A percentile compares a stretch with the other conserved stretches of the same genome.
Evolutionary conservation across 495 filamentous ascomycete genomes (phyloP).

Genomic region (Penicillium tannophilum): DNA sequence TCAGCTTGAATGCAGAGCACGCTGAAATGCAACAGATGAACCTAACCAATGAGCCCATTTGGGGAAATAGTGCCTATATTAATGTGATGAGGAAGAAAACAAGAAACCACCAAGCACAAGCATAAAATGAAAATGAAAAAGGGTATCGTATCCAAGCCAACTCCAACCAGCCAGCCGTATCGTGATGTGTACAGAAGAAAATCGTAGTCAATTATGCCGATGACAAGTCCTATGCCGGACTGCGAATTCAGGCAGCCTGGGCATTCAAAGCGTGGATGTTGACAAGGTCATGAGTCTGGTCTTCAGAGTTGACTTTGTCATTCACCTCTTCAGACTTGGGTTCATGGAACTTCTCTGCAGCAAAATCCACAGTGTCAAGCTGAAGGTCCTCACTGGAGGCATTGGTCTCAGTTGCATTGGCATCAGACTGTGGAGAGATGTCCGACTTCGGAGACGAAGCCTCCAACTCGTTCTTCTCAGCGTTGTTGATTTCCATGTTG

Average conservation of each 20-base stretch:
- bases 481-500: background rate
- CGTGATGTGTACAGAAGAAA: slow-evolving; percentile 1
- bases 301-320: background rate
- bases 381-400: background rate
- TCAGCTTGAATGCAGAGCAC: slow-evolving; percentile 1
- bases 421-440: background rate
- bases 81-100: background rate
- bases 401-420: background rate
- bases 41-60: background rate
- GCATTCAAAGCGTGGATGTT: background rate
- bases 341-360: background rate
- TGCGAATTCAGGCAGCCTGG: background rate
- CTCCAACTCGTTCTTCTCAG: background rate
- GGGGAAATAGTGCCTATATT: background rate
- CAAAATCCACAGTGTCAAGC: background rate
- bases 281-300: background rate
- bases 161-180: slow-evolving; percentile 3
- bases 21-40: slow-evolving; percentile 7
- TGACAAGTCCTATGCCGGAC: background rate
- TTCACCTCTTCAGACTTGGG: slow-evolving; percentile 1
- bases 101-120: background rate
- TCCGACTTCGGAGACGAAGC: background rate
- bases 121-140: background rate
- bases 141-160: background rate
- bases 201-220: background rate